Evolutionary conservation across 768 basidiomycete genomes (phyloP), one percentile per base, ranked within the genome.

Genomic region (Mycena indigotica): DNA sequence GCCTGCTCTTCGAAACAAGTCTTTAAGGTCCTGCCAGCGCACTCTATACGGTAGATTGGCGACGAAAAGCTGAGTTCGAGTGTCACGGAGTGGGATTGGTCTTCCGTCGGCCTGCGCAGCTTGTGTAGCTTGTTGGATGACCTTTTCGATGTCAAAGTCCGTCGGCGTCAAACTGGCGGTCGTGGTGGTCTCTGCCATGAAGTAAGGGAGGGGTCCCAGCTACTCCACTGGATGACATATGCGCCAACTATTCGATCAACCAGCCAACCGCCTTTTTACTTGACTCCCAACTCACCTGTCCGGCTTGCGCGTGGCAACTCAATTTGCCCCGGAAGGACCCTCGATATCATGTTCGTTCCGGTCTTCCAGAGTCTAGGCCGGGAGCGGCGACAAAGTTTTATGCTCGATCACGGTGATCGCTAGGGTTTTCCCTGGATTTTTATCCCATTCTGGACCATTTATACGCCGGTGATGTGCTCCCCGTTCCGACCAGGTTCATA

Each of bases 11-110:
- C 96, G 86, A 73, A 99, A 98, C 52, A 99, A 84, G 71, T 99
- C 96, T 66, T 99, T 98, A 61, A 99, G 84, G 76, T 99, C 97
- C 77, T 99, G 97, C 97, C 97, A 99, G 54, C 97, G 86, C 35
- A 98, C 95, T 59, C 96, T 82, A 73, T 96, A 98, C 0, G 97
- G 97, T 24, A 99, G 84, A 73, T 99, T 99, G 61, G 94, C 95
- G 24, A 98, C 91, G 67, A 96, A 98, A 5, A 99, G 81, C 75
- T 98, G 95, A 0, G 95, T 95, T 52, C 96, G 82, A 3, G 94
- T 96, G 71, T 99, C 96, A 53, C 85, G 83, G 35, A 82, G 75
- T 0, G 84, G 84, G 46, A 64, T 66, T 2, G 70, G 44, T 4
- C 56, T 69, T 53, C 82, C 73, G 46, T 78, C 74, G 63, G 85